phyloP scores from a whole-genome alignment of 495 filamentous ascomycete species.

The Saxispiralis lemnorum region DNA sequence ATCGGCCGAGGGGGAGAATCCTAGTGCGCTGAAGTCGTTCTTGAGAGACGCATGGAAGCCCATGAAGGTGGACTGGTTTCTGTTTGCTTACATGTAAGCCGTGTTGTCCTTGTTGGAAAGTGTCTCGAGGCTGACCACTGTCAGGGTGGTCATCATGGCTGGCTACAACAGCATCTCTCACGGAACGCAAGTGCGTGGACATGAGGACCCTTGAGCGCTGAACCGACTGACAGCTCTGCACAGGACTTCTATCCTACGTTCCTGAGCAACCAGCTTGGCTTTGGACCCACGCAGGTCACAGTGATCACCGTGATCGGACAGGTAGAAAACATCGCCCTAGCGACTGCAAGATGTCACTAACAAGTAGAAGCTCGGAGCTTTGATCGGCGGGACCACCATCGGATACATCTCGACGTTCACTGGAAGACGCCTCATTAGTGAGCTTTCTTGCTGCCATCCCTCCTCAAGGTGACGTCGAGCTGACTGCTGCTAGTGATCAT shows the following conservation, averaged over 20 bases:
- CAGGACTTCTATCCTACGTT: slow-evolving; percentile 32
- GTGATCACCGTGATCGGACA: slow-evolving; percentile 25
- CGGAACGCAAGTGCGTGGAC: slow-evolving; percentile 12
- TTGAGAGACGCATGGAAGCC: slow-evolving; percentile 17
- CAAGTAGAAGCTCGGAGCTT: slow-evolving; percentile 14
- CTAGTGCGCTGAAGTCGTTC: slow-evolving; percentile 23
- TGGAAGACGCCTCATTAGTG: slow-evolving; percentile 17
- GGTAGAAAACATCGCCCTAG: neutral
- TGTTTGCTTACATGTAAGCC: slow-evolving; percentile 24
- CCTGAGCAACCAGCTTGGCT: slow-evolving; percentile 24
- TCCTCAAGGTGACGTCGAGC: too few species aligned
- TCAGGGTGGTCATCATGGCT: slow-evolving; percentile 25
- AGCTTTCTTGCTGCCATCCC: too few species aligned
- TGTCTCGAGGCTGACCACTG: too few species aligned
- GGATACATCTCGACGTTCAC: slow-evolving; percentile 26
- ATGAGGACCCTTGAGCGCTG: too few species aligned
- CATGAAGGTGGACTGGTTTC: slow-evolving; percentile 24
- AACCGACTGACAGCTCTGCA: too few species aligned
- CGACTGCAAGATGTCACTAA: too few species aligned
- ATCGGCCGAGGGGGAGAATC: slow-evolving; percentile 12
- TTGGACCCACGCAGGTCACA: slow-evolving; percentile 22
- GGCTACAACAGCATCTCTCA: slow-evolving; percentile 28
- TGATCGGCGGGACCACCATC: slow-evolving; percentile 21
- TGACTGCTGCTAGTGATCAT: slow-evolving; percentile 21
- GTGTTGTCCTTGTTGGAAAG: too few species aligned